These are phyloP conservation scores for Allium cepa DNA, from an alignment of 106 monocot species.

Conservation along the genomic window DNA sequence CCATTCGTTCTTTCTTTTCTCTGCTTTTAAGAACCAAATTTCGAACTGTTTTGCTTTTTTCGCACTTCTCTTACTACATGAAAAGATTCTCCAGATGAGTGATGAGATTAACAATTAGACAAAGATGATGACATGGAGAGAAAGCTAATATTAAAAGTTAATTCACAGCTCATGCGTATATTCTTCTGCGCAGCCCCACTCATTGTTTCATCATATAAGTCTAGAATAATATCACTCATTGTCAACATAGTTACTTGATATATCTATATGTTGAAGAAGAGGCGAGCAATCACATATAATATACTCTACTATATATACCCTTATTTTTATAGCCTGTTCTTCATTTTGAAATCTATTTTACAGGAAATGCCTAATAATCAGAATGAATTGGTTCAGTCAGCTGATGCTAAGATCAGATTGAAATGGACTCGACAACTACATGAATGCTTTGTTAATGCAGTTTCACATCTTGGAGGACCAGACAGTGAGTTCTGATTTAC, in stretches of 20 bases:
- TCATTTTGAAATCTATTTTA: background rate
- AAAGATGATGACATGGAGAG: slow-evolving; percentile 6
- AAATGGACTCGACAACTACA: slow-evolving; percentile 78
- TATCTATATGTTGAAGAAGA: slow-evolving; percentile 8
- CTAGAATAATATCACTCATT: background rate
- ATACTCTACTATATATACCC: too few species aligned
- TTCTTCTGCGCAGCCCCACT: slow-evolving; percentile 12
- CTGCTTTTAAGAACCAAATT: slow-evolving; percentile 25
- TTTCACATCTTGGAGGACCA: slow-evolving; percentile 55
- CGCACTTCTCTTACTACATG: slow-evolving; percentile 20
- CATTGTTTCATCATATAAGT: slow-evolving; percentile 11
- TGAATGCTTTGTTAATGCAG: slow-evolving; percentile 47
- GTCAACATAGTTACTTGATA: background rate
- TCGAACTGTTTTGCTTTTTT: slow-evolving; percentile 26
- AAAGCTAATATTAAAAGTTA: slow-evolving; percentile 5
- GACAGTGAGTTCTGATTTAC: slow-evolving; percentile 38
- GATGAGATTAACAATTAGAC: slow-evolving; percentile 12
- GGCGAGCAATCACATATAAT: slow-evolving; percentile 1
- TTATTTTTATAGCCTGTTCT: background rate
- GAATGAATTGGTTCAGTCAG: slow-evolving; percentile 12
- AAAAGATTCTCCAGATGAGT: slow-evolving; percentile 54
- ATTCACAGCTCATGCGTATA: slow-evolving; percentile 32
- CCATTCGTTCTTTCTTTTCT: slow-evolving; percentile 13
- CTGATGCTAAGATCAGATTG: slow-evolving; percentile 43
- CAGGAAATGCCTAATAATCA: slow-evolving; percentile 21